Base-by-base conservation (phyloP, 495 filamentous ascomycete genomes). In the Tuber borchii region DNA sequence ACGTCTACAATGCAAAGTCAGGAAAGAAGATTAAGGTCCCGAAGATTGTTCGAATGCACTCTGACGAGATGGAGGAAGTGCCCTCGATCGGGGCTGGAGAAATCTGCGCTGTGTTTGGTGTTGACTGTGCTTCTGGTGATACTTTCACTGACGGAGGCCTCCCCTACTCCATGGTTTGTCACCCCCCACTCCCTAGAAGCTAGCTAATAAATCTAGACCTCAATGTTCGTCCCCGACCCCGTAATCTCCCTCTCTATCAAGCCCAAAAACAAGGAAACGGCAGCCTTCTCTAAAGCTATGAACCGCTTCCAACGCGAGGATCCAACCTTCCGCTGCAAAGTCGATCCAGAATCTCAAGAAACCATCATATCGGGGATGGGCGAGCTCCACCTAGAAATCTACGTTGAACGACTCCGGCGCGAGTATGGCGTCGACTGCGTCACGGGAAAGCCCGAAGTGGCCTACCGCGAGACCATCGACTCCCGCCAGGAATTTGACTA, bases 321-420 rank as follows among this genome's bases (percentile, higher is more conserved):
- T 79, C 96, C 96, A 16, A 99, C 96, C 37, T 99, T 99, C 89
- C 90, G 96, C 68, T 93, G 98, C 68, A 91, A 92, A 76, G 93
- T 96, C 82, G 96, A 99, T 82, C 85, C 87, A 48, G 96, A 99
- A 86, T 92, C 89, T 79, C 90, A 95, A 78, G 92, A 99, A 86
- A 97, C 94, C 70, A 95, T 99, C 84, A 98, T 99, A 84, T 95
- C 92, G 68, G 96, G 96, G 71, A 99, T 99, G 96, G 96, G 96
- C 77, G 96, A 99, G 84, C 84, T 99, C 75, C 96, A 99, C 85
- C 88, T 99, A 39, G 93, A 95, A 79, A 97, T 99, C 84, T 99
- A 99, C 86, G 90, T 98, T 56, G 96, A 99, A 86, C 95, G 96
- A 80, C 96, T 99, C 90, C 92, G 93, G 73, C 92, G 96, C 83